Base-by-base conservation (phyloP, 768 basidiomycete genomes). In the Cystofilobasidium capitatum region DNA sequence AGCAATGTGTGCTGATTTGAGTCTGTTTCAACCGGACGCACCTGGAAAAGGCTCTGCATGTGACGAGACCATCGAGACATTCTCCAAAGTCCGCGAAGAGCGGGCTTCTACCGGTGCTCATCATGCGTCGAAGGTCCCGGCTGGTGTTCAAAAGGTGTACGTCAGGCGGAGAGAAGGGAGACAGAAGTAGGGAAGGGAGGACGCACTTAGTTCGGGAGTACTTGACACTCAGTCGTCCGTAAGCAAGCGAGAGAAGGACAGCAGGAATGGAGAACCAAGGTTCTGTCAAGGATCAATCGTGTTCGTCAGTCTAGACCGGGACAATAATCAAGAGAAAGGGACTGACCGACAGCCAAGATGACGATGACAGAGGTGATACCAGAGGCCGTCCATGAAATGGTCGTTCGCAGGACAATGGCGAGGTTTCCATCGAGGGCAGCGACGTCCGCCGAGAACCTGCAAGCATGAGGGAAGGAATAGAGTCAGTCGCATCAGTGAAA, bases 381-480 rank as follows among this genome's bases (percentile, higher is more conserved):
- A 63, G 82, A 83, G 67, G 87, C 76, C 10, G 82, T 75, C 6
- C 85, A 85, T 6, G 80, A 79, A 17, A 87, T 73, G 58, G 84
- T 85, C 10, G 76, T 76, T 42, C 83, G 77, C 6, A 81, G 82
- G 8, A 85, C 85, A 61, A 76, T 77, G 71, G 85, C 82, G 0
- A 88, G 78, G 0, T 82, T 80, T 8, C 82, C 80, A 73, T 91
- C 88, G 49, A 89, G 84, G 7, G 85, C 85, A 61, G 84, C 85
- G 72, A 90, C 85, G 71, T 90, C 88, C 79, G 91, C 90, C 0
- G 86, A 87, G 73, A 91, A 88, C 22, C 90, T n/a, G n/a, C n/a
- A n/a, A n/a, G n/a, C n/a, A n/a, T n/a, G n/a, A n/a, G n/a, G n/a
- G n/a, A n/a, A n/a, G n/a, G n/a, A n/a, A n/a, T n/a, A n/a, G n/a